Conservation (phyloP, 2,329 filamentous ascomycete species). For the Pseudocercospora fuligena region DNA sequence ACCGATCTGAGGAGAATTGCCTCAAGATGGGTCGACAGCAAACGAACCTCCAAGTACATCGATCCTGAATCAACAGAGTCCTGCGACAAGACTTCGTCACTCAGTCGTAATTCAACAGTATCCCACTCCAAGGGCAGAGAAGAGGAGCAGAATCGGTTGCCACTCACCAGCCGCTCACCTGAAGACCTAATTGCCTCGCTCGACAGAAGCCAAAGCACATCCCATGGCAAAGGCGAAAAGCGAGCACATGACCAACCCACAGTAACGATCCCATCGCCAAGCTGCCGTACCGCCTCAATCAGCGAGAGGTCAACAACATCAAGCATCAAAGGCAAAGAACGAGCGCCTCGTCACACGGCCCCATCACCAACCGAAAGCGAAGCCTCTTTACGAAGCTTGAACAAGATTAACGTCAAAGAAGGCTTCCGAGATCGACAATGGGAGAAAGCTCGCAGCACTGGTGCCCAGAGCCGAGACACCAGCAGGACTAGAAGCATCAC, state of each 20-base stretch:
- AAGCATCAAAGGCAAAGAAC: neutral
- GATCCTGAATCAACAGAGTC: neutral
- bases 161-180: neutral
- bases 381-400: neutral
- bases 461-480: neutral
- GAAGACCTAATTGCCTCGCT: neutral
- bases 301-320: neutral
- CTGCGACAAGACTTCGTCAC: neutral
- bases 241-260: neutral
- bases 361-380: constrained; percentile 1
- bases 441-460: neutral
- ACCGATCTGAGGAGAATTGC: neutral
- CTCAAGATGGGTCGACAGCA: constrained; percentile 9
- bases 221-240: neutral
- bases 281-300: neutral
- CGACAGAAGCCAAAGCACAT: neutral
- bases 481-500: constrained; percentile 1
- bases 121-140: neutral
- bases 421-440: constrained; percentile 10
- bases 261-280: neutral
- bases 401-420: neutral
- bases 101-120: neutral
- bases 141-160: neutral
- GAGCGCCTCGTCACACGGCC: too few species aligned
- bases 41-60: neutral